Evolutionary conservation across 148 eudicot species (phyloP).

Genomic region (Polygonum maritimum): DNA sequence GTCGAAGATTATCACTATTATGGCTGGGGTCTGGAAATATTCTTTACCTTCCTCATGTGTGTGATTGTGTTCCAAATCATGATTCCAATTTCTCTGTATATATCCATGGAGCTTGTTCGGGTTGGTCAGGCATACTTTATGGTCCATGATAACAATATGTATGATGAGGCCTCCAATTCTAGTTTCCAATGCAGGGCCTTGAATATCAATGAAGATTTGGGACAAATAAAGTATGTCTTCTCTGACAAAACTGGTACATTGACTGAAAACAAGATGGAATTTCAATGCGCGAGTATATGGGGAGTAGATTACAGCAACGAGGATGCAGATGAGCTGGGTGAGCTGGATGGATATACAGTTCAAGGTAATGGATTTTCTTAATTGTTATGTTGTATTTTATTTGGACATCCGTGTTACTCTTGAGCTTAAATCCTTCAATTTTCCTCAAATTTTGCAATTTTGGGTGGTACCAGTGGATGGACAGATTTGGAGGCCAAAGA

Average conservation of each 20-base stretch:
- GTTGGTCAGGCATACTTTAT: constrained; percentile 98
- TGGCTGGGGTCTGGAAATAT: constrained; percentile 80
- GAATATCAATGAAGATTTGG: constrained; percentile 94
- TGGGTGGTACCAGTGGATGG: constrained; percentile 45
- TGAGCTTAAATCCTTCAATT: background rate
- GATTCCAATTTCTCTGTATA: constrained; percentile 95
- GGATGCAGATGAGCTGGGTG: constrained; percentile 28
- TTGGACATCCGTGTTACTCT: background rate
- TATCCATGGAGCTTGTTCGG: constrained; percentile 99
- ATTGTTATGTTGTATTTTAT: background rate
- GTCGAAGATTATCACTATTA: constrained; percentile 54
- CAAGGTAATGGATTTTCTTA: constrained; percentile 37
- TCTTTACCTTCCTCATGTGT: constrained; percentile 93
- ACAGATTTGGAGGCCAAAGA: constrained; percentile 66
- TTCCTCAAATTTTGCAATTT: constrained; percentile 11
- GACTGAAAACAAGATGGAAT: constrained; percentile 99
- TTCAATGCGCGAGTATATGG: constrained; percentile 82
- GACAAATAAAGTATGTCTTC: constrained; percentile 90
- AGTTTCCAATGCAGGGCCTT: constrained; percentile 92
- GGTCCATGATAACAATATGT: constrained; percentile 66
- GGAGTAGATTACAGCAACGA: constrained; percentile 64
- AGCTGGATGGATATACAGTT: constrained; percentile 29
- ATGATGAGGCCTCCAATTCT: constrained; percentile 57
- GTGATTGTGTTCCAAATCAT: constrained; percentile 92
- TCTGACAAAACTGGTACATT: constrained; percentile 98